Evolutionary conservation across 768 basidiomycete genomes (phyloP), one percentile per base, ranked within the genome.

Genomic region (Postia placenta): DNA sequence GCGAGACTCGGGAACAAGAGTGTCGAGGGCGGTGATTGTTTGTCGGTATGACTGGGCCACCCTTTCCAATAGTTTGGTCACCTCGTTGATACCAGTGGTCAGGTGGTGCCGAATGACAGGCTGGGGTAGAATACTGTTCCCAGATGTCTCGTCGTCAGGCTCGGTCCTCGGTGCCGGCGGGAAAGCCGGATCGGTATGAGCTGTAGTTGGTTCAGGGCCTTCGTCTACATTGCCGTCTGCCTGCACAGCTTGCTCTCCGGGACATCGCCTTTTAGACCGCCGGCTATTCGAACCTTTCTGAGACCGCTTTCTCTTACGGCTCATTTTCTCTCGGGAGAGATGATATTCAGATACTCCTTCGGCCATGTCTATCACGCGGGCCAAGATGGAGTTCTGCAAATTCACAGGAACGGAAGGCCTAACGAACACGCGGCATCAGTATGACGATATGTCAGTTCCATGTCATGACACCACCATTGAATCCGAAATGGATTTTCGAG

Each of bases 61-160:
- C 1, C 42, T 54, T 64, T 94, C 91, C 11, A 94, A 71, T 24
- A 72, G 70, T 62, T 78, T 83, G 0, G 90, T 90, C 12, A 92
- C 85, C 57, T 80, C 71, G 58, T 92, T 93, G 52, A 92, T 83
- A n/a, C 91, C 91, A 41, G 83, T 60, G 9, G 71, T 62, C 27
- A 85, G 50, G 60, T 83, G 77, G 9, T 67, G 55, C 19, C 79
- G 61, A 26, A 83, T 61, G 3, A 55, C 33, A 2, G 80, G 80
- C 9, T 62, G 48, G 11, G 46, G 11, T 30, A 22, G 33, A 19
- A 28, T 22, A 12, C 25, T 26, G 17, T 35, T 38, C 25, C 28
- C 24, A 15, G 19, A 15, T 25, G 30, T 17, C 39, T 24, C 35
- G 9, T 19, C 5, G 14, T 19, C 17, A 11, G 42, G 11, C 5